Base-by-base conservation (phyloP, 176 grass and related monocot species). In the maize (Zea mays) region DNA sequence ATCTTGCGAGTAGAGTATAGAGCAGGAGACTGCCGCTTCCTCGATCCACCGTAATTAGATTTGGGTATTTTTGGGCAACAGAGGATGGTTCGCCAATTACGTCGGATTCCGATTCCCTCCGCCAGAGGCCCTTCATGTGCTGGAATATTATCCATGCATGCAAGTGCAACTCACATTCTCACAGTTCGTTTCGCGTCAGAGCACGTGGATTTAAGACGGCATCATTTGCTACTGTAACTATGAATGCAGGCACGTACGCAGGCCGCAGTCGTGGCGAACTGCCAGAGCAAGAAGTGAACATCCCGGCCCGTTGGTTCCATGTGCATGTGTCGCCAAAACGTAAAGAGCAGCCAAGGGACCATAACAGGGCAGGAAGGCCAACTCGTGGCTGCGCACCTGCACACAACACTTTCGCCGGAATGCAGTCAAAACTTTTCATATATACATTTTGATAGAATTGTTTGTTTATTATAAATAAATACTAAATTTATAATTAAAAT, bases 191-290 rank as follows among this genome's bases (percentile, higher is more conserved):
- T 52, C 79, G 59, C 47, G 36, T 64, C 79, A 81, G 68, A 52
- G 39, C 69, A 82, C 59, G 58, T 73, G 79, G 69, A 52, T 82
- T 39, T 34, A 13, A 2, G 62, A 41, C 60, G 5, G 62, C 75
- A 21, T 52, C 62, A 21, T 51, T 35, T 52, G 56, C 57, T 27
- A 11, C 69, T 19, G 49, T 1, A 27, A 27, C 27, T 27, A 27
- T 19, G 34, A 21, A 47, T 76, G 55, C n/a, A 75, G 17, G 16
- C 20, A 20, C 48, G 16, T 8, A 21, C 3, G 49, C 10, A 45
- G 3, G 41, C 40, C 9, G 4, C 49, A 51, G 49, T 21, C 57
- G 10, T 10, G 34, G 33, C 47, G 47, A 38, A 71, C 27, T 52
- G 69, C 69, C 15, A 38, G 33, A 72, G 54, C 49, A 39, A 33